A percentile compares a stretch with the other conserved stretches of the same genome.
These are phyloP conservation scores for Cyberlindnera misumaiensis DNA, from an alignment of 805 yeast species.

Conservation along the genomic window DNA sequence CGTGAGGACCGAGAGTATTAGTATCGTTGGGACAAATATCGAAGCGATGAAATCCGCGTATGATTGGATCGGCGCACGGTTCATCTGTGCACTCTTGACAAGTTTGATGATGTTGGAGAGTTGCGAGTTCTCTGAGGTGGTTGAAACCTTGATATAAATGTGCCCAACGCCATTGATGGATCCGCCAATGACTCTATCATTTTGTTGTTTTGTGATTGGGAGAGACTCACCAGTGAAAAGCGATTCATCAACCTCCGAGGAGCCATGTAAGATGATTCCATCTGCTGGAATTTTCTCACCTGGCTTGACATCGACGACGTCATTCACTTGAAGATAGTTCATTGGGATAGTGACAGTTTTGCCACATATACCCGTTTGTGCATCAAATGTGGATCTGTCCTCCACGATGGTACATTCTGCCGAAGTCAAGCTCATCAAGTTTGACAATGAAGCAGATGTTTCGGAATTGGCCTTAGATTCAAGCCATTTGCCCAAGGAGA, in stretches of 20 bases:
- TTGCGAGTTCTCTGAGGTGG: constrained; percentile 79
- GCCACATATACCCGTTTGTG: constrained; percentile 12
- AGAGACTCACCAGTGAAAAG: constrained; percentile 86
- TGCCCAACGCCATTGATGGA: constrained; percentile 78
- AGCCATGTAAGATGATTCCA: constrained; percentile 73
- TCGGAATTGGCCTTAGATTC: constrained; percentile 92
- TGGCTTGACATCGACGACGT: constrained; percentile 70
- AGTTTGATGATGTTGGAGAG: constrained; percentile 79
- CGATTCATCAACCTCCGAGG: constrained; percentile 83
- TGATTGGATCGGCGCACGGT: constrained; percentile 85
- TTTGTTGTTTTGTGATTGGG: constrained; percentile 58
- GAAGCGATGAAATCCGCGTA: constrained; percentile 83
- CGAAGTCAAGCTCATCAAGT: constrained; percentile 75
- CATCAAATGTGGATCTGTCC: constrained; percentile 24
- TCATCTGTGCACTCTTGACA: constrained; percentile 84
- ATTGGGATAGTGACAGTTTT: constrained; percentile 50
- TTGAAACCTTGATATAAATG: constrained; percentile 58
- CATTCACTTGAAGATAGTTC: constrained; percentile 72
- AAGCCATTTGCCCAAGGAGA: constrained; percentile 83
- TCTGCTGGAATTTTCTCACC: constrained; percentile 92
- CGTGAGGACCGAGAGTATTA: constrained; percentile 56
- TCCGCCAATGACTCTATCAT: constrained; percentile 78
- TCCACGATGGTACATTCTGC: constrained; percentile 60
- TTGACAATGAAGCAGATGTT: constrained; percentile 83
- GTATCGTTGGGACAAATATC: constrained; percentile 72